These are phyloP conservation scores for Fusarium sp. DNA, from an alignment of 2,329 filamentous ascomycete species.

Conservation along the genomic window DNA sequence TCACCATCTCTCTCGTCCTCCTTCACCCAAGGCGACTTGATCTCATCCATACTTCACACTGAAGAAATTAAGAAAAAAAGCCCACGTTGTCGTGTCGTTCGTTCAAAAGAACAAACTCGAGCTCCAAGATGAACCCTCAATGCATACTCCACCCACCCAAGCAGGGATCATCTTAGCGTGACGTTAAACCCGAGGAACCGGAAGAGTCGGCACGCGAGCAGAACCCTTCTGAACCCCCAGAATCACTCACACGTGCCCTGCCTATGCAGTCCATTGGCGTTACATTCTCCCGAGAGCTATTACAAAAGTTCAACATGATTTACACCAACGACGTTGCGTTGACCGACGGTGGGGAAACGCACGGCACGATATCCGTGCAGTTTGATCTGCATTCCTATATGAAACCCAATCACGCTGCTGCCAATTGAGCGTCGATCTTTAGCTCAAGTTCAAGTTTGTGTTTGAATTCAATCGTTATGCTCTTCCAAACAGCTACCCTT, in stretches of 20 bases:
- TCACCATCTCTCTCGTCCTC: not conserved
- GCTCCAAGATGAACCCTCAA: not conserved
- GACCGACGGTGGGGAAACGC: conserved; percentile 15
- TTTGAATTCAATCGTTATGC: conserved; percentile 3
- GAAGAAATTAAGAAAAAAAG: fast-evolving
- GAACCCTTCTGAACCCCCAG: not conserved
- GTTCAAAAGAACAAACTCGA: not conserved
- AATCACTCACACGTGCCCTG: conserved; percentile 26
- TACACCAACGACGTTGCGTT: not conserved
- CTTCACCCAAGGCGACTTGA: not conserved
- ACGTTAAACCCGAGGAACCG: conserved; percentile 11
- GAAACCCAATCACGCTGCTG: not conserved
- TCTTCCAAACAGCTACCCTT: conserved; percentile 35
- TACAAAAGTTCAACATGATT: not conserved
- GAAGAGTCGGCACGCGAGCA: conserved; percentile 36
- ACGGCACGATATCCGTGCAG: conserved; percentile 20
- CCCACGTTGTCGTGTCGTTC: not conserved
- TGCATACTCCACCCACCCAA: not conserved
- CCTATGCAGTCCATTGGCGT: conserved; percentile 22
- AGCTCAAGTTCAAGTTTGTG: not conserved
- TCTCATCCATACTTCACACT: not conserved
- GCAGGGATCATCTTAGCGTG: not conserved
- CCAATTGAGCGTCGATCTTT: not conserved
- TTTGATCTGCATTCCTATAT: not conserved
- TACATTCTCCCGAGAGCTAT: not conserved